These are phyloP conservation scores for Alternaria tenuissima DNA, from an alignment of 2,329 filamentous ascomycete species.

Conservation along the genomic window DNA sequence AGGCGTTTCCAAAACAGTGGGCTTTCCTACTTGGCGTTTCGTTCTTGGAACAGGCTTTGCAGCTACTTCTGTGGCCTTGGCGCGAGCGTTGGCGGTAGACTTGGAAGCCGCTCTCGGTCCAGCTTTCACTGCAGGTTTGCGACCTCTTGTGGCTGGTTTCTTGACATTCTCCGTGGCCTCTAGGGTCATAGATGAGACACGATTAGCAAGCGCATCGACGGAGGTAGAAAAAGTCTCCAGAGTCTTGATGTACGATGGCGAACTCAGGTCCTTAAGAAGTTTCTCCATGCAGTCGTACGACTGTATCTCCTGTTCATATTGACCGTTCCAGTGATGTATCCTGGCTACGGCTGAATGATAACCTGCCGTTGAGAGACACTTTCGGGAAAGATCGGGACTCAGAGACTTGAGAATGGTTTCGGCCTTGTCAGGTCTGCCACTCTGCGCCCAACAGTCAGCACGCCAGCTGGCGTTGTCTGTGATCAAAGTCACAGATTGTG, in stretches of 20 bases:
- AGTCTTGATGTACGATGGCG: constrained; percentile 41
- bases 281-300: constrained; percentile 60
- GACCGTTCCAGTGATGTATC: constrained; percentile 57
- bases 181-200: constrained; percentile 55
- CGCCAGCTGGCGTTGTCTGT: constrained; percentile 55
- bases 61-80: constrained; percentile 24
- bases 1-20: constrained; percentile 9
- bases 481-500: constrained; percentile 66
- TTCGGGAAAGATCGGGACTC: constrained; percentile 47
- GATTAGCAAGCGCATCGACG: constrained; percentile 51
- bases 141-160: constrained; percentile 29
- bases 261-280: constrained; percentile 54
- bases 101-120: constrained; percentile 20
- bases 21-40: constrained; percentile 17
- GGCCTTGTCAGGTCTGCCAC: constrained; percentile 60
- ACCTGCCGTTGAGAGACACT: constrained; percentile 61
- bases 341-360: constrained; percentile 60
- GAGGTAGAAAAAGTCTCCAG: constrained; percentile 35
- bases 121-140: constrained; percentile 32
- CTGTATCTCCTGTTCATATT: constrained; percentile 58
- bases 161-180: constrained; percentile 21
- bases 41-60: constrained; percentile 27
- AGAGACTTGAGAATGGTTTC: constrained; percentile 64
- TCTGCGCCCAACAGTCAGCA: constrained; percentile 60
- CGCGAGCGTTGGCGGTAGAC: constrained; percentile 20